Base-by-base conservation (phyloP, 306 rosid genomes). In the Crotalaria pallida region DNA sequence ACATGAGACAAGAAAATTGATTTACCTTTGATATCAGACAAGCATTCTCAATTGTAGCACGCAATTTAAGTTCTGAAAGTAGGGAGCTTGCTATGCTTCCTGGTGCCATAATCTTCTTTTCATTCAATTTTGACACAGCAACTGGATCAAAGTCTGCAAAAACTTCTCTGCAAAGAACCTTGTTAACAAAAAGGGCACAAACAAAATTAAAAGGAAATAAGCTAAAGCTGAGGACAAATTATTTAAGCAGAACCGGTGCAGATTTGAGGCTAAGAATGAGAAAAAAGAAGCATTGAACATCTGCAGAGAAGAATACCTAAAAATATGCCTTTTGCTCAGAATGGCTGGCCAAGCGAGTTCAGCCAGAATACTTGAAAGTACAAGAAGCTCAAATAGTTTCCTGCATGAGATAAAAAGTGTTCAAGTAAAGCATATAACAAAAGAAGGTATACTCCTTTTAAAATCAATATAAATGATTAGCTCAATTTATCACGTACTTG, bases 261-360 rank as follows among this genome's bases (percentile, higher is more conserved):
- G 48, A 69, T 66, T 69, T 57, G 58, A 64, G 62, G 51, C 15
- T 44, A 57, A 26, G 58, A 61, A 41, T 34, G 51, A 29, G 13
- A 23, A 67, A 8, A 48, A 75, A 45, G 40, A 18, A 26, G 65
- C 22, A 49, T 15, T 26, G 44, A 76, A 65, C 21, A 43, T 62
- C 10, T 58, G 40, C 17, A 29, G 12, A 49, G 49, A 16, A 75
- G 22, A 59, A 63, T 88, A 90, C 96, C 96, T 90, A 77, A 90
- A 88, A 47, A 77, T 82, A 61, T 90, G 89, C 55, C 86, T 84
- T 82, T 86, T 90, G 88, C 88, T 84, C 64, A 90, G 79, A 76
- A 90, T 90, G 72, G 84, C 67, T 17, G 96, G 96, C 96, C 96
- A 90, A 40, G 92, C 44, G 73, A 88, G 91, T 79, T 90, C 94